phyloP scores from a whole-genome alignment of 2,329 filamentous ascomycete species.

The Penicillium corylophilum region DNA sequence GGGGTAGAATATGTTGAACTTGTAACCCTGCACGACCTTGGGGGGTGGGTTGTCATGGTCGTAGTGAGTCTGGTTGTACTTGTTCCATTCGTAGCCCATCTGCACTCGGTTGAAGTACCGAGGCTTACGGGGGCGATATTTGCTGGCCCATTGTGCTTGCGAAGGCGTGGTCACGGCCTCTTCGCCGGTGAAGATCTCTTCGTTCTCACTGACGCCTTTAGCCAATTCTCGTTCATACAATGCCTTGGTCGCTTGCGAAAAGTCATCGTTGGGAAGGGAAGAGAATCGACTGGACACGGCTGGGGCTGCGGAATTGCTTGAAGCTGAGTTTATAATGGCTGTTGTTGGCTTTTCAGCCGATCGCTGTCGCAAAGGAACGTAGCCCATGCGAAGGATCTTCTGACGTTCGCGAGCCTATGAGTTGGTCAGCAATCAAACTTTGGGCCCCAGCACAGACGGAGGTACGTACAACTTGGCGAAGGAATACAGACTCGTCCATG shows the following conservation, averaged over 20 bases:
- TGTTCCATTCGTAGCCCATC: slow-evolving; percentile 99
- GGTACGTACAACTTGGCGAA: slow-evolving; percentile 53
- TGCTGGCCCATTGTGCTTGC: slow-evolving; percentile 75
- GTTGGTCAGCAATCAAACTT: slow-evolving; percentile 8
- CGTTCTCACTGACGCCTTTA: slow-evolving; percentile 85
- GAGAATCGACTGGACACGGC: slow-evolving; percentile 68
- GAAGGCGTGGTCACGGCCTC: slow-evolving; percentile 67
- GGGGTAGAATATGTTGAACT: slow-evolving; percentile 99
- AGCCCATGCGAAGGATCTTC: slow-evolving; percentile 64
- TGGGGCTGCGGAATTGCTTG: slow-evolving; percentile 45
- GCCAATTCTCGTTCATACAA: slow-evolving; percentile 92
- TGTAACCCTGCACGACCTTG: slow-evolving; percentile 98
- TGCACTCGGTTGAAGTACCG: slow-evolving; percentile 97
- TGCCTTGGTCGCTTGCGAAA: slow-evolving; percentile 81
- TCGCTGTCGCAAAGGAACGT: slow-evolving; percentile 60
- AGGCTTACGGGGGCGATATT: slow-evolving; percentile 86
- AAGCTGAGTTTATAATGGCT: slow-evolving; percentile 34
- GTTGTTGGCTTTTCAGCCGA: slow-evolving; percentile 34
- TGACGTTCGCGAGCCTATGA: slow-evolving; percentile 55
- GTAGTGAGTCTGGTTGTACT: slow-evolving; percentile 99
- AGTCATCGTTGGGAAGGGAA: slow-evolving; percentile 69
- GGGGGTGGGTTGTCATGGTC: slow-evolving; percentile 97
- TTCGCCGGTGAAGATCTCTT: slow-evolving; percentile 92
- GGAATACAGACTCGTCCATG: slow-evolving; percentile 59
- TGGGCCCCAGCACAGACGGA: background rate